Evolutionary conservation across 495 filamentous ascomycete genomes (phyloP).

Genomic region (Astrothelium subdiscretum): DNA sequence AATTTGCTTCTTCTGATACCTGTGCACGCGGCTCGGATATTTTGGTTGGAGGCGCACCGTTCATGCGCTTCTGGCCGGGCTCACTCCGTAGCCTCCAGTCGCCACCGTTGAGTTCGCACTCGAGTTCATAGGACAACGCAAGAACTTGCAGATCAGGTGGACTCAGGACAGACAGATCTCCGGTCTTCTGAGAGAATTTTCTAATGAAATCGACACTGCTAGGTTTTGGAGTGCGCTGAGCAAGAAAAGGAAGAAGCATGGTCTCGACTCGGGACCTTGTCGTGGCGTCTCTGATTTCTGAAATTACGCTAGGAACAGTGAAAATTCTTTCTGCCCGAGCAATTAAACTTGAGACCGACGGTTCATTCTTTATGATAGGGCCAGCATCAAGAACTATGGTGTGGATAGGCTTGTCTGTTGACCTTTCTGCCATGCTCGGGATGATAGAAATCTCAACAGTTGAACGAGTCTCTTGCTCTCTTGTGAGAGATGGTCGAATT

Average conservation of each 20-base stretch:
- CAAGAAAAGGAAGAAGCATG: slow-evolving; percentile 72
- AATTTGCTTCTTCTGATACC: not conserved
- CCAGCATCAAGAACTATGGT: slow-evolving; percentile 83
- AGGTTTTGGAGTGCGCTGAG: slow-evolving; percentile 56
- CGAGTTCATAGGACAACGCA: slow-evolving; percentile 83
- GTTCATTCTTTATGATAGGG: slow-evolving; percentile 82
- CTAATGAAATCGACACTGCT: slow-evolving; percentile 67
- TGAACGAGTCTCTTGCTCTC: too few species aligned
- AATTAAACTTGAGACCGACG: slow-evolving; percentile 65
- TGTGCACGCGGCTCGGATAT: not conserved
- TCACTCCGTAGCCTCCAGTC: slow-evolving; percentile 69
- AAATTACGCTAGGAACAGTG: slow-evolving; percentile 76
- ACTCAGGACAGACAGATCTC: slow-evolving; percentile 78
- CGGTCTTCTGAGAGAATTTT: slow-evolving; percentile 80
- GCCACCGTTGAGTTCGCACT: slow-evolving; percentile 71
- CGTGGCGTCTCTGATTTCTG: slow-evolving; percentile 79
- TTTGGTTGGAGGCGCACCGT: slow-evolving; percentile 48
- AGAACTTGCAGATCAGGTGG: slow-evolving; percentile 78
- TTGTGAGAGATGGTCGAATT: not conserved
- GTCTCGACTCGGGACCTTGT: slow-evolving; percentile 71
- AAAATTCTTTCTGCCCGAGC: slow-evolving; percentile 63
- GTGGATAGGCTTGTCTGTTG: slow-evolving; percentile 54
- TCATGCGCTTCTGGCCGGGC: slow-evolving; percentile 64
- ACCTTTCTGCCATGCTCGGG: slow-evolving; percentile 3
- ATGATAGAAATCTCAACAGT: not conserved